A percentile compares a stretch with the other conserved stretches of the same genome.
phyloP scores from a whole-genome alignment of 1,139 yeast species.

The Eremothecium coryli region DNA sequence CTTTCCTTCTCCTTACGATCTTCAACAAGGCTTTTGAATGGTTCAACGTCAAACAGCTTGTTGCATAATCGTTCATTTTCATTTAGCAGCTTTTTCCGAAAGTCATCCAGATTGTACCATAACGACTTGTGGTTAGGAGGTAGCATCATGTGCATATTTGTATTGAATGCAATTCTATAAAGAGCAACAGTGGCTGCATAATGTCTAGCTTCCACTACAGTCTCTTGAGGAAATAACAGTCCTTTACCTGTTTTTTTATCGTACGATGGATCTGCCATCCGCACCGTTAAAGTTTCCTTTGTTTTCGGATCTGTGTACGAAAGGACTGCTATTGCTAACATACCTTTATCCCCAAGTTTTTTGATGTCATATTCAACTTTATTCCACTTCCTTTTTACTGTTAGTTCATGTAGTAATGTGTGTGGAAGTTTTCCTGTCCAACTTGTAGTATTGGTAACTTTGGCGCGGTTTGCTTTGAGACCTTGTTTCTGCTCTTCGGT shows the following conservation, averaged over 20 bases:
- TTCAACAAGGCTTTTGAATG: slow-evolving; percentile 56
- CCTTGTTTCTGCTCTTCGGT: slow-evolving; percentile 14
- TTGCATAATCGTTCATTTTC: slow-evolving; percentile 43
- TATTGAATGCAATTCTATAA: slow-evolving; percentile 68
- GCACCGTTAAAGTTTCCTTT: slow-evolving; percentile 50
- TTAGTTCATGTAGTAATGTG: slow-evolving; percentile 73
- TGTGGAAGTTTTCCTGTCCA: slow-evolving; percentile 97
- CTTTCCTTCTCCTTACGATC: slow-evolving; percentile 39
- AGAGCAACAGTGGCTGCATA: slow-evolving; percentile 82
- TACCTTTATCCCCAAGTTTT: slow-evolving; percentile 43
- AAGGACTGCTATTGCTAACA: slow-evolving; percentile 50
- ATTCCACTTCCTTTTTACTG: slow-evolving; percentile 86
- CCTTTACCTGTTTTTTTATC: slow-evolving; percentile 30
- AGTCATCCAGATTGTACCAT: slow-evolving; percentile 65
- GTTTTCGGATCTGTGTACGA: slow-evolving; percentile 78
- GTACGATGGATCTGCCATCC: slow-evolving; percentile 51
- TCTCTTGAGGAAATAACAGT: slow-evolving; percentile 53
- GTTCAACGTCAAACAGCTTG: slow-evolving; percentile 53
- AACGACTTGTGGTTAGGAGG: slow-evolving; percentile 73
- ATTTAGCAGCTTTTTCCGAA: slow-evolving; percentile 40
- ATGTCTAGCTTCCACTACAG: slow-evolving; percentile 85
- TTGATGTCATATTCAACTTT: slow-evolving; percentile 70
- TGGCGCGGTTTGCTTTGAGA: slow-evolving; percentile 29
- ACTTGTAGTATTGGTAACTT: slow-evolving; percentile 51
- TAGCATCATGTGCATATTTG: slow-evolving; percentile 76